Conservation (phyloP, 371 early-diverging fungal genomes). For the Mortierella sp. region DNA sequence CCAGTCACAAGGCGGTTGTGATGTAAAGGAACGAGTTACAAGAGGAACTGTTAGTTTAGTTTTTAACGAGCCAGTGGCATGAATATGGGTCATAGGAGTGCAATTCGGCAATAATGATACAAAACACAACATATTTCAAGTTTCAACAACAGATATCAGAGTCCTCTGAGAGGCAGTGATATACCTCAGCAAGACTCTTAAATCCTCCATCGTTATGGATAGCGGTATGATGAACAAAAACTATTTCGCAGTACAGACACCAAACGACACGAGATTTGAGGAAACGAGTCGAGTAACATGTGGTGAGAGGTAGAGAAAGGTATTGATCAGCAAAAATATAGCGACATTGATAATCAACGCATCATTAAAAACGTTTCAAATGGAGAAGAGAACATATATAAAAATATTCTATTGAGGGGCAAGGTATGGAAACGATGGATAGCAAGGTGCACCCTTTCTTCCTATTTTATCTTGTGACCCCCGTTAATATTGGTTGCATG, state of each 20-base stretch:
- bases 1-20: not conserved
- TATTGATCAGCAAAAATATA: slow-evolving; percentile 32
- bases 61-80: not conserved
- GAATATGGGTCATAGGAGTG: not conserved
- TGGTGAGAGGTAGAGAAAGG: slow-evolving; percentile 13
- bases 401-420: not conserved
- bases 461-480: slow-evolving; percentile 4
- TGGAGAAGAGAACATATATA: not conserved
- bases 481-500: not conserved
- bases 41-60: not conserved
- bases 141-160: no score
- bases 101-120: not conserved
- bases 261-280: slow-evolving; percentile 10
- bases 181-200: slow-evolving; percentile 86
- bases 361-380: not conserved
- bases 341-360: slow-evolving; percentile 20
- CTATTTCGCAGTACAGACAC: slow-evolving; percentile 51
- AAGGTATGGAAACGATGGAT: not conserved
- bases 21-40: not conserved
- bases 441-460: not conserved
- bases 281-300: not conserved
- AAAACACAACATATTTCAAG: slow-evolving; percentile 3
- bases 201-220: slow-evolving; percentile 89
- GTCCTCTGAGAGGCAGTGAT: not conserved
- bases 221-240: slow-evolving; percentile 92